A percentile compares a stretch with the other conserved stretches of the same genome.
These are phyloP conservation scores for Pestalotiopsis sp. DNA, from an alignment of 2,329 filamentous ascomycete genomes.

Conservation along the genomic window DNA sequence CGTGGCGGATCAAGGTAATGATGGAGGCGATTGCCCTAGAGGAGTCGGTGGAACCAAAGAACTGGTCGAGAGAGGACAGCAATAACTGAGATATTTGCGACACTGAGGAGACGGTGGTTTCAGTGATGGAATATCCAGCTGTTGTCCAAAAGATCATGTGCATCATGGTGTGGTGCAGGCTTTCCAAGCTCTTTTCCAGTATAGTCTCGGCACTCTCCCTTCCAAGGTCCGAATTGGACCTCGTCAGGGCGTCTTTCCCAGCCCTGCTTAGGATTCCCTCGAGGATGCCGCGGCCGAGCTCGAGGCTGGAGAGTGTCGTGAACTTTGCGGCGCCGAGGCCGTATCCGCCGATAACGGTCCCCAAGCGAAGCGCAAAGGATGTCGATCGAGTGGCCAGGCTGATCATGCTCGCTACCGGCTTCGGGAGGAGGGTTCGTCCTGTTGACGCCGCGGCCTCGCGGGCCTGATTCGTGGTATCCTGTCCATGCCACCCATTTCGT, in stretches of 20 bases:
- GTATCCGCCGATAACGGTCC: conserved; percentile 54
- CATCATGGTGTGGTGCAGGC: conserved; percentile 59
- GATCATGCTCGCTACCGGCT: conserved; percentile 59
- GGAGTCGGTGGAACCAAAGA: conserved; percentile 71
- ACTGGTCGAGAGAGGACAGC: conserved; percentile 62
- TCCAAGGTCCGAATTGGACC: conserved; percentile 49
- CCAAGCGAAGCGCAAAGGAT: conserved; percentile 57
- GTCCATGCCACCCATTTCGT: not conserved
- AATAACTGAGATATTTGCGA: conserved; percentile 62
- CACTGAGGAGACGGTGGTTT: conserved; percentile 54
- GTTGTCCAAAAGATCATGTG: conserved; percentile 64
- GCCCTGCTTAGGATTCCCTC: conserved; percentile 57
- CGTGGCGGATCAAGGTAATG: conserved; percentile 63
- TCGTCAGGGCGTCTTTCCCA: conserved; percentile 50
- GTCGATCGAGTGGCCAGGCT: conserved; percentile 64
- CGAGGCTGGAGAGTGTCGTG: conserved; percentile 60
- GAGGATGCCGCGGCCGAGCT: conserved; percentile 57
- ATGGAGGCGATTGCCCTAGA: conserved; percentile 70
- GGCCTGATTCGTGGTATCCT: not conserved
- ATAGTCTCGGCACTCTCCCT: conserved; percentile 58
- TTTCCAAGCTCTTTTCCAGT: conserved; percentile 58
- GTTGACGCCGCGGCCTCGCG: conserved; percentile 17
- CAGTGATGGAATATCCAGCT: conserved; percentile 61
- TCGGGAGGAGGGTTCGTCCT: conserved; percentile 57
- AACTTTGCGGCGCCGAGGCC: conserved; percentile 56